Evolutionary conservation across 257 asterid species (phyloP).

Genomic region (Nicotiana noctiflora): DNA sequence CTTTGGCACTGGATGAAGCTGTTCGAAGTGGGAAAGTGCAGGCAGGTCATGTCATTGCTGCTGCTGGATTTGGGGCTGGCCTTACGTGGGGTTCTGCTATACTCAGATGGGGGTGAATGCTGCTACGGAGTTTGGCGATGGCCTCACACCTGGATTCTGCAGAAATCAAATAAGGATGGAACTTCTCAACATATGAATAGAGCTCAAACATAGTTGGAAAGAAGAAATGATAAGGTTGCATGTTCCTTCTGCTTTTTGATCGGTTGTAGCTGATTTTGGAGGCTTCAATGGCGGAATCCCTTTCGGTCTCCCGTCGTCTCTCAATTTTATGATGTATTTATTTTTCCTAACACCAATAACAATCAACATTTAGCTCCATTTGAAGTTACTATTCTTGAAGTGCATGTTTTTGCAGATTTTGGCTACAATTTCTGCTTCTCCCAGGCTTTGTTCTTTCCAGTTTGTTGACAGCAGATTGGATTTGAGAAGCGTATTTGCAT

Average conservation of each 20-base stretch:
- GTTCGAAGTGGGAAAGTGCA: slow-evolving; percentile 77
- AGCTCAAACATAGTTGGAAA: not conserved
- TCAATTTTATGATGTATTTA: slow-evolving; percentile 7
- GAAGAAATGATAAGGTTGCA: not conserved
- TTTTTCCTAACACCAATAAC: slow-evolving; percentile 10
- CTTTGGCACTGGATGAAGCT: slow-evolving; percentile 91
- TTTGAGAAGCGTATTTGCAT: not conserved
- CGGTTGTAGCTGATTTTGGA: slow-evolving; percentile 12
- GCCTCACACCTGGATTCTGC: not conserved
- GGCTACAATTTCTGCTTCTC: not conserved
- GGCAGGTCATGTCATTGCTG: slow-evolving; percentile 71
- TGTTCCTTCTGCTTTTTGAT: slow-evolving; percentile 20
- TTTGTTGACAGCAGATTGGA: not conserved
- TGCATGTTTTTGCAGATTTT: not conserved
- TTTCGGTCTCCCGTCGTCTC: not conserved
- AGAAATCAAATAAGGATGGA: slow-evolving; percentile 1
- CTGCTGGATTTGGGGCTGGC: slow-evolving; percentile 98
- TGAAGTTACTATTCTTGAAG: slow-evolving; percentile 3
- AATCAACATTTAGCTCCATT: not conserved
- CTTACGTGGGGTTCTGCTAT: slow-evolving; percentile 96
- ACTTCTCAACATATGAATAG: not conserved
- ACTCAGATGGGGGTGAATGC: slow-evolving; percentile 72
- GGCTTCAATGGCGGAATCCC: slow-evolving; percentile 11
- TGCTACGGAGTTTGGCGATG: not conserved
- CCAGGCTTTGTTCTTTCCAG: not conserved